phyloP scores from a whole-genome alignment of 805 yeast genomes.

The Pichia manshurica region DNA sequence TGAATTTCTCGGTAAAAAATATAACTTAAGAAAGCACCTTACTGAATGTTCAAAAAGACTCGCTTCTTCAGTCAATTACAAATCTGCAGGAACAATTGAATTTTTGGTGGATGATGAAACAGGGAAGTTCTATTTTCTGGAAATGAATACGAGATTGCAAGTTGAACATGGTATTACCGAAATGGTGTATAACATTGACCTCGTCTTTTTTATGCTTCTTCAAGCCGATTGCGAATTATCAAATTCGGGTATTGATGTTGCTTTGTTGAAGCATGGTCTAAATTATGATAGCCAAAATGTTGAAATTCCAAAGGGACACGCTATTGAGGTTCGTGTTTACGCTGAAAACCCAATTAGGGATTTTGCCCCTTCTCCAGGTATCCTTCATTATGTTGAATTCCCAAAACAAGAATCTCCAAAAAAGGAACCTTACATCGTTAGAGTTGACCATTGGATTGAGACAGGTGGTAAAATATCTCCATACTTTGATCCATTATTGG shows the following conservation, averaged over 20 bases:
- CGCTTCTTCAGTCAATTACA: constrained; percentile 23
- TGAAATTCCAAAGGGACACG: constrained; percentile 24
- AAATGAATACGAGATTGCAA: constrained; percentile 28
- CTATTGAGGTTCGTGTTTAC: constrained; percentile 27
- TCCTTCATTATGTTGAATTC: constrained; percentile 22
- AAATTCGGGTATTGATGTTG: constrained; percentile 20
- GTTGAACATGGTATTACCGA: constrained; percentile 30
- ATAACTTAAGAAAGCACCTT: constrained; percentile 18
- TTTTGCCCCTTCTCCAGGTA: constrained; percentile 28
- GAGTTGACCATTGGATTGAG: constrained; percentile 27
- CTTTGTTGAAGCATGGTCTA: constrained; percentile 11
- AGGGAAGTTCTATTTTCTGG: constrained; percentile 24
- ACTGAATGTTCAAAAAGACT: constrained; percentile 19
- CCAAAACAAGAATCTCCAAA: background rate
- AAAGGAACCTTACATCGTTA: constrained; percentile 9
- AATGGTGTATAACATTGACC: constrained; percentile 22
- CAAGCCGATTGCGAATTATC: constrained; percentile 25
- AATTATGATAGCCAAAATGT: constrained; percentile 14
- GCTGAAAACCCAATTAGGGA: constrained; percentile 26
- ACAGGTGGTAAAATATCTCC: constrained; percentile 27
- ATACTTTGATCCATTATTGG: constrained; percentile 29
- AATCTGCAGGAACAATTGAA: constrained; percentile 30
- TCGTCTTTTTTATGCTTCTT: constrained; percentile 24
- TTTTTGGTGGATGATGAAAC: constrained; percentile 26
- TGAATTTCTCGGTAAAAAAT: constrained; percentile 7